Evolutionary conservation across 2,329 filamentous ascomycete species (phyloP).

Genomic region (Fusarium sp.): DNA sequence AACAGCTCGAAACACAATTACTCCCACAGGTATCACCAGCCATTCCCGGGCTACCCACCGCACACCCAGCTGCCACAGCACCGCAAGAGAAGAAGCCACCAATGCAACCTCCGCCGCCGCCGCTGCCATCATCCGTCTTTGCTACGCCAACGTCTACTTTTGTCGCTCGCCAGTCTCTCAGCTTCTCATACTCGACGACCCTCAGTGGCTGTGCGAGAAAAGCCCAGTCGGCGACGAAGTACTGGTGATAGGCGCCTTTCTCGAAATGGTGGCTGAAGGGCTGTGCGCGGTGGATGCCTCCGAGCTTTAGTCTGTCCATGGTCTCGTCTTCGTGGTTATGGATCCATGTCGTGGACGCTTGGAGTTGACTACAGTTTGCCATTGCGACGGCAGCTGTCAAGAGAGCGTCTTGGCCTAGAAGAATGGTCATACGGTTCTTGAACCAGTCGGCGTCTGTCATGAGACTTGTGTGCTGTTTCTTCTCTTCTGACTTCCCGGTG

Average conservation of each 20-base stretch:
- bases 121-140: neutral
- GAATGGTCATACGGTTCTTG: constrained; percentile 51
- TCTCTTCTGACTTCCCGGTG: neutral
- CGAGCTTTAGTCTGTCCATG: constrained; percentile 53
- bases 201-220: constrained; percentile 22
- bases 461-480: neutral
- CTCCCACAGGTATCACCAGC: constrained; percentile 44
- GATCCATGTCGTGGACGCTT: constrained; percentile 52
- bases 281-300: constrained; percentile 59
- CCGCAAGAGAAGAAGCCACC: constrained; percentile 37
- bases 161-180: constrained; percentile 44
- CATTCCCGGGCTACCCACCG: constrained; percentile 20
- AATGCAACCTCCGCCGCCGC: constrained; percentile 27
- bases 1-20: constrained; percentile 37
- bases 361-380: constrained; percentile 47
- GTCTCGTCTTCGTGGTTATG: constrained; percentile 40
- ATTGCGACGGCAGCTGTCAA: constrained; percentile 52
- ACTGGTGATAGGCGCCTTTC: constrained; percentile 47
- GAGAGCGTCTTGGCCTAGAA: constrained; percentile 52
- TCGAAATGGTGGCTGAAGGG: constrained; percentile 57
- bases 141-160: constrained; percentile 31
- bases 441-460: constrained; percentile 51
- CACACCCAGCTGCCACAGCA: constrained; percentile 32
- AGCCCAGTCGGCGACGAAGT: constrained; percentile 49
- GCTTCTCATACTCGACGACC: constrained; percentile 40